These are phyloP conservation scores for Pterula multifida DNA, from an alignment of 1,284 basidiomycete genomes.

Conservation along the genomic window DNA sequence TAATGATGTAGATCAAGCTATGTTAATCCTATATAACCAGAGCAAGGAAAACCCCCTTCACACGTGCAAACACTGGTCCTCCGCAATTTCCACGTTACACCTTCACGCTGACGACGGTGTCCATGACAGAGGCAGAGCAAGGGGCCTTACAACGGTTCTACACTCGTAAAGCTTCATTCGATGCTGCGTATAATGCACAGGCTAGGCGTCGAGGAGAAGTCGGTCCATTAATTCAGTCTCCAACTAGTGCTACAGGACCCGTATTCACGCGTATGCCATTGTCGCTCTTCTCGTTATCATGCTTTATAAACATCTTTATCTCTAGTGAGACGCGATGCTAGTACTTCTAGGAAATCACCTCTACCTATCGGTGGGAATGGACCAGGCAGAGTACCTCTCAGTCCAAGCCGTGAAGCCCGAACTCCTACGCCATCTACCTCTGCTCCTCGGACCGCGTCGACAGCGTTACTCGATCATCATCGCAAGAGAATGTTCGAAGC, in stretches of 20 bases:
- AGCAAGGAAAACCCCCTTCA: too few relatives aligned
- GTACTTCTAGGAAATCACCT: background rate
- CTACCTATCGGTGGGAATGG: background rate
- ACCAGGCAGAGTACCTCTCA: background rate
- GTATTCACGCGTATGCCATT: background rate
- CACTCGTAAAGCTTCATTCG: background rate
- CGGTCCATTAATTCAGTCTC: background rate
- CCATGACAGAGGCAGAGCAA: too few relatives aligned
- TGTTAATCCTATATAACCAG: too few relatives aligned
- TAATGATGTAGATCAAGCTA: too few relatives aligned
- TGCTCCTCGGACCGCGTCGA: background rate
- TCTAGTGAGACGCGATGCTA: background rate
- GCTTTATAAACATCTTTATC: background rate
- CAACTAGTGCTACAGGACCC: background rate
- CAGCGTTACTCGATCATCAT: background rate
- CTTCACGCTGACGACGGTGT: too few relatives aligned
- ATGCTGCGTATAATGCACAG: background rate
- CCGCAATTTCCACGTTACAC: too few relatives aligned
- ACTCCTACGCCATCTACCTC: background rate
- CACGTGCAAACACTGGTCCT: too few relatives aligned
- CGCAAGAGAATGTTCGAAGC: background rate
- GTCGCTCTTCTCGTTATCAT: background rate
- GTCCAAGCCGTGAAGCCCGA: background rate
- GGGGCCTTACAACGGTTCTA: background rate
- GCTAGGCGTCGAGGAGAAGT: background rate